A percentile compares a stretch with the other conserved stretches of the same genome.
Conservation (phyloP, 2,329 filamentous ascomycete species). For the Volutella citrinella region DNA sequence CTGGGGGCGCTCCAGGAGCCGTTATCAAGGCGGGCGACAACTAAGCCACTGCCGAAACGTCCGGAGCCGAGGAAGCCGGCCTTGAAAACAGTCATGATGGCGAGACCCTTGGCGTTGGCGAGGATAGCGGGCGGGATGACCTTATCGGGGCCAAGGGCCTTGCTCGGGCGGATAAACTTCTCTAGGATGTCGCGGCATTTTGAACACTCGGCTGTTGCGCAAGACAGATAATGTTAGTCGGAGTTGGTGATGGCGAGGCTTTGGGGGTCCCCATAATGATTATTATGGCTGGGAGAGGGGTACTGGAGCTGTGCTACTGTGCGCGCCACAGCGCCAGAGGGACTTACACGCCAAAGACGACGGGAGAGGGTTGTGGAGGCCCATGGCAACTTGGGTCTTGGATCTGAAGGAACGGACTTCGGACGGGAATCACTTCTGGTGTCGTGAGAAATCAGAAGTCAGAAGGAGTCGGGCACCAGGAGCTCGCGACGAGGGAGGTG, state of each 20-base stretch:
- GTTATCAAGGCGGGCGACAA: constrained; percentile 75
- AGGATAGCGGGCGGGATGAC: constrained; percentile 91
- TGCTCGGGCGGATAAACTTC: constrained; percentile 90
- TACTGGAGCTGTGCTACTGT: too few relatives aligned
- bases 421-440: too few relatives aligned
- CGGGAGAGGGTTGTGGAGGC: constrained; percentile 65
- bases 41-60: constrained; percentile 77
- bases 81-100: constrained; percentile 82
- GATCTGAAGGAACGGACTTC: too few relatives aligned
- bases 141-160: constrained; percentile 94
- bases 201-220: constrained; percentile 79
- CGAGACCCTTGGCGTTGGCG: constrained; percentile 87
- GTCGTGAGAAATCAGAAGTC: too few relatives aligned
- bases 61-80: constrained; percentile 82
- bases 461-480: too few relatives aligned
- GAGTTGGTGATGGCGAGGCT: constrained; percentile 1
- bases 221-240: constrained; percentile 12
- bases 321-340: neutral
- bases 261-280: too few relatives aligned
- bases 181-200: constrained; percentile 95
- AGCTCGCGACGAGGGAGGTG: too few relatives aligned
- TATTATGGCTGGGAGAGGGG: too few relatives aligned
- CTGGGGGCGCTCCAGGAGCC: constrained; percentile 79
- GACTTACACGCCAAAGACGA: constrained; percentile 66
- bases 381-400: constrained; percentile 41